Evolutionary conservation across 1,139 yeast genomes (phyloP).

Genomic region (Nakaseomyces delphensis): DNA sequence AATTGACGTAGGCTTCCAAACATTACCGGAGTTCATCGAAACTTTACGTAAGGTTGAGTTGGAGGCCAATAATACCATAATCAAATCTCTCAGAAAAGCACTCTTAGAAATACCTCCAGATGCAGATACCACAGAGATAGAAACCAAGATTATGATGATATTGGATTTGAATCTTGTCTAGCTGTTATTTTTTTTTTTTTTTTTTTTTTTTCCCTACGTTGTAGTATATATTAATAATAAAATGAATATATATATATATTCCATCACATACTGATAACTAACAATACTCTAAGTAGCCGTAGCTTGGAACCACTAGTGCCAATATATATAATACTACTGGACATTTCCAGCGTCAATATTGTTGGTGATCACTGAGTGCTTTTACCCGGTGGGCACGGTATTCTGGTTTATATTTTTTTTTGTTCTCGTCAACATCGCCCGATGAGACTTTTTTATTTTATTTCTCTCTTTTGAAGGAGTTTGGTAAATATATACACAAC

Average conservation of each 20-base stretch:
- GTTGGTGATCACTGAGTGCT: neutral
- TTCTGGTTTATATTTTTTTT: too few relatives aligned
- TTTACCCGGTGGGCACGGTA: neutral
- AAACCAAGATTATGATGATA: conserved; percentile 1
- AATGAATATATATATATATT: too few relatives aligned
- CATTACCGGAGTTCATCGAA: neutral
- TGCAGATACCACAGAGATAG: neutral
- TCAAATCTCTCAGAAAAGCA: conserved; percentile 3
- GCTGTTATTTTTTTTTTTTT: neutral
- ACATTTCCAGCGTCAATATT: too few relatives aligned
- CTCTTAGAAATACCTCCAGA: neutral
- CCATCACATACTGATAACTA: too few relatives aligned
- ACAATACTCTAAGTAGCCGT: too few relatives aligned
- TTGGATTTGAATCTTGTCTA: neutral
- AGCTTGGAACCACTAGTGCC: too few relatives aligned
- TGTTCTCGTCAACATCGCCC: too few relatives aligned
- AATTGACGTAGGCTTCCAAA: neutral
- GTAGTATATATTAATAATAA: neutral
- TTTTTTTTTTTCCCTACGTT: neutral
- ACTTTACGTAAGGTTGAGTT: neutral
- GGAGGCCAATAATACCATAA: neutral
- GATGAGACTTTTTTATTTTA: too few relatives aligned
- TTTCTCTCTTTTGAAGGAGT: too few relatives aligned
- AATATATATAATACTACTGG: too few relatives aligned
- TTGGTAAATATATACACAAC: too few relatives aligned